Conservation (phyloP, 1,284 basidiomycete species). For the Mycena sp. region DNA sequence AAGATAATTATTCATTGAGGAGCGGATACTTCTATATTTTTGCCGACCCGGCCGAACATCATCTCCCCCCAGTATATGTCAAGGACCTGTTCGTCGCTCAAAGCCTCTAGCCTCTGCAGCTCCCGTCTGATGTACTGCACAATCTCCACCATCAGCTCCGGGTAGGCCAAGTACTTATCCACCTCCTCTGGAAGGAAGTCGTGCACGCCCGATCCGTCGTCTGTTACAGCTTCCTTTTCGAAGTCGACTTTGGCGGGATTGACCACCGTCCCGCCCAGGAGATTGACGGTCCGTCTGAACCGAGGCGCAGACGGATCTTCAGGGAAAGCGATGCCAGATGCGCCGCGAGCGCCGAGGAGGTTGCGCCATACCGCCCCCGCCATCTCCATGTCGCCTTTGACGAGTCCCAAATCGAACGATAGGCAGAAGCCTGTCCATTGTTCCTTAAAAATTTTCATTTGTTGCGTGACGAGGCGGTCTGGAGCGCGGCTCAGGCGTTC, state of each 20-base stretch:
- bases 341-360: constrained; percentile 83
- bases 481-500: constrained; percentile 65
- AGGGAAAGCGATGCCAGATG: constrained; percentile 67
- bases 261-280: constrained; percentile 68
- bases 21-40: background rate
- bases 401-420: constrained; percentile 84
- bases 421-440: constrained; percentile 91
- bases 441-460: constrained; percentile 93
- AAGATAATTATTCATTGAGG: background rate
- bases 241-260: constrained; percentile 65
- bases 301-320: constrained; percentile 35
- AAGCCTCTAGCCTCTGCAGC: constrained; percentile 72
- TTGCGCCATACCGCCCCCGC: constrained; percentile 94
- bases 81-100: constrained; percentile 79
- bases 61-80: constrained; percentile 44
- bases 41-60: constrained; percentile 43
- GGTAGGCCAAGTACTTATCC: constrained; percentile 78
- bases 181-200: constrained; percentile 71
- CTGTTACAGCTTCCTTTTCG: constrained; percentile 63
- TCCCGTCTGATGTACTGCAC: constrained; percentile 86
- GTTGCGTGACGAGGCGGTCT: constrained; percentile 84
- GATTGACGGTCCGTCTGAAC: constrained; percentile 73
- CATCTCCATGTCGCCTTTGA: constrained; percentile 80
- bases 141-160: constrained; percentile 79
- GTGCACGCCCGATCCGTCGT: constrained; percentile 77